Base-by-base conservation (phyloP, 352 stramenopile species). In the Pythium insidiosum region DNA sequence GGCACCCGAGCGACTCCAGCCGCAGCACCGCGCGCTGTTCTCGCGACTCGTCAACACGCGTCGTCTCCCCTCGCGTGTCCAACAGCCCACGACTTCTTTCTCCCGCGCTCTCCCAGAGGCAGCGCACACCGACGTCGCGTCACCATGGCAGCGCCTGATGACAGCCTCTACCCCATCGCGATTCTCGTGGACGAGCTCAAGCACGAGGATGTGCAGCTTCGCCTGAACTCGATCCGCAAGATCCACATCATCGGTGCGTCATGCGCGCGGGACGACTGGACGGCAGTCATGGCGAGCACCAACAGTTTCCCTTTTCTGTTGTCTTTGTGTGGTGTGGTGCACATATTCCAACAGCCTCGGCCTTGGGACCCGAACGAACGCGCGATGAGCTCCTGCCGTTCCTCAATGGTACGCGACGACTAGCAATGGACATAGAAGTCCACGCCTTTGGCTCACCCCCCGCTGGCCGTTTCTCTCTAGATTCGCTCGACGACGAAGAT, bases 361-460 rank as follows among this genome's bases (percentile, higher is more conserved):
- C 91, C 16, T 66, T 98, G 21, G 93, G 93, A 5, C 70, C 73
- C 6, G 73, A 97, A 38, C 81, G 93, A 29, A 96, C 89, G 43
- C 70, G 86, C 36, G 75, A 94, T 30, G 97, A 99, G 73, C 73
- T 99, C 13, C 56, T 99, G n/a, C 96, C 97, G 2, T 99, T 99
- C 56, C 68, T 99, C 28, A 95, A 95, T 50, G 86, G 85, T 93
- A n/a, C n/a, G n/a, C n/a, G n/a, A n/a, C n/a, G n/a, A n/a, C n/a
- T n/a, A n/a, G n/a, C n/a, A n/a, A n/a, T n/a, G n/a, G n/a, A n/a
- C n/a, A n/a, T n/a, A n/a, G n/a, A n/a, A n/a, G n/a, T n/a, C n/a
- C n/a, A n/a, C n/a, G n/a, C n/a, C n/a, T n/a, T 33, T 9, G 28
- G 28, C 28, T 33, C 28, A 33, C n/a, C n/a, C n/a, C n/a, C n/a